These are phyloP conservation scores for Starmera amethionina DNA, from an alignment of 805 yeast species.

Conservation along the genomic window DNA sequence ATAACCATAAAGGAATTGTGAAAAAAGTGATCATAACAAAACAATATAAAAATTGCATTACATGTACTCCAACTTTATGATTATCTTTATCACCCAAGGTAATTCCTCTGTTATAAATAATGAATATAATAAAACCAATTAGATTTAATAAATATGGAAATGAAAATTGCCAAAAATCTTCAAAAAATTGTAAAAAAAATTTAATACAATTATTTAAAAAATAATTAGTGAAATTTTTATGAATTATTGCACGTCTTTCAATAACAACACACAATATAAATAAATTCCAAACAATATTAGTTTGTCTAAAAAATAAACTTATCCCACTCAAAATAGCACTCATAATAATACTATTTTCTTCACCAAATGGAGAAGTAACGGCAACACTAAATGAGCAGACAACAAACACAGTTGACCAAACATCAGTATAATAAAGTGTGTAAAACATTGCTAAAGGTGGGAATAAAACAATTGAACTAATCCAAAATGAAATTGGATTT, in stretches of 20 bases:
- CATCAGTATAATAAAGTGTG: conserved; percentile 82
- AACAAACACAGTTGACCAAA: conserved; percentile 77
- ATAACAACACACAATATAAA: conserved; percentile 46
- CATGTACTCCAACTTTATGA: conserved; percentile 61
- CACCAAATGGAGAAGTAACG: conserved; percentile 28
- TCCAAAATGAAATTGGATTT: conserved; percentile 34
- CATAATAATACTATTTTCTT: conserved; percentile 23
- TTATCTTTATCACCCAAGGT: conserved; percentile 89
- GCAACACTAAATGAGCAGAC: conserved; percentile 43
- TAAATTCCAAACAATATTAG: conserved; percentile 81
- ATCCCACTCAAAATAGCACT: conserved; percentile 49
- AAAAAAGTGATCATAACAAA: conserved; percentile 51
- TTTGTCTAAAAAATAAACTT: conserved; percentile 77
- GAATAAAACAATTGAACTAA: conserved; percentile 34
- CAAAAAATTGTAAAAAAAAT: conserved; percentile 25
- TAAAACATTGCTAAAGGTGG: conserved; percentile 72
- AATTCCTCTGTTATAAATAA: conserved; percentile 67
- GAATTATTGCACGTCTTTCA: conserved; percentile 37
- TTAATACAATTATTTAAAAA: conserved; percentile 29
- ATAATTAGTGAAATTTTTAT: conserved; percentile 27
- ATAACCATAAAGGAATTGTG: conserved; percentile 68
- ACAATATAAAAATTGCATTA: conserved; percentile 79
- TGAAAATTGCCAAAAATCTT: conserved; percentile 22
- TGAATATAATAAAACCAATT: conserved; percentile 42
- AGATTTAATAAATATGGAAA: conserved; percentile 48